A percentile compares a stretch with the other conserved stretches of the same genome.
phyloP scores from a whole-genome alignment of 176 grass and related monocot species.

The Aegilops umbellulata region DNA sequence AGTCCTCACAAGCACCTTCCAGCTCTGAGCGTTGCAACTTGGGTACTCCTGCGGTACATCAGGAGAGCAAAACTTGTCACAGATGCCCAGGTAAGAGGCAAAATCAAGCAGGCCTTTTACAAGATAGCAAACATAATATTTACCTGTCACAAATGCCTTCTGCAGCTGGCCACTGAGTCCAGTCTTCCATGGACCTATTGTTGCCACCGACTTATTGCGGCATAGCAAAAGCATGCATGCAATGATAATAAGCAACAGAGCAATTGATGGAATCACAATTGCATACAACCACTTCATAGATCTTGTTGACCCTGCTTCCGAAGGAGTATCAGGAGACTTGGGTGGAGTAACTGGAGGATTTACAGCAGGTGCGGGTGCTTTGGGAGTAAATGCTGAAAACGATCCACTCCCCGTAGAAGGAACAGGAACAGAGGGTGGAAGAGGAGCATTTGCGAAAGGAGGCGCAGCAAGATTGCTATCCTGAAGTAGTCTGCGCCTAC shows the following conservation, averaged over 20 bases:
- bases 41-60: conserved; percentile 70
- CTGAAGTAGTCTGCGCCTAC: conserved; percentile 63
- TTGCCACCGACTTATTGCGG: conserved; percentile 48
- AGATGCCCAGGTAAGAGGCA: neutral
- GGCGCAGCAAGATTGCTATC: conserved; percentile 70
- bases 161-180: conserved; percentile 97
- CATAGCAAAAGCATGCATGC: conserved; percentile 54
- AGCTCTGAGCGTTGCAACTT: conserved; percentile 84
- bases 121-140: neutral
- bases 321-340: neutral
- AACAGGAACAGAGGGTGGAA: conserved; percentile 45
- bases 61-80: conserved; percentile 4
- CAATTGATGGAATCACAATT: conserved; percentile 41
- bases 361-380: conserved; percentile 42
- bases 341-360: conserved; percentile 32
- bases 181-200: conserved; percentile 92
- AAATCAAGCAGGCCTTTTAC: conserved; percentile 21
- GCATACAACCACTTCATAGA: conserved; percentile 51
- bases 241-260: conserved; percentile 45
- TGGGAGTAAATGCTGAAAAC: conserved; percentile 47
- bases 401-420: conserved; percentile 66
- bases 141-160: conserved; percentile 99
- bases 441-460: conserved; percentile 47
- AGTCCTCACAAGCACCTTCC: conserved; percentile 93
- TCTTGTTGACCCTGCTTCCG: conserved; percentile 20